phyloP scores from a whole-genome alignment of 805 yeast species.

The Zygoascus bituminiphila region DNA sequence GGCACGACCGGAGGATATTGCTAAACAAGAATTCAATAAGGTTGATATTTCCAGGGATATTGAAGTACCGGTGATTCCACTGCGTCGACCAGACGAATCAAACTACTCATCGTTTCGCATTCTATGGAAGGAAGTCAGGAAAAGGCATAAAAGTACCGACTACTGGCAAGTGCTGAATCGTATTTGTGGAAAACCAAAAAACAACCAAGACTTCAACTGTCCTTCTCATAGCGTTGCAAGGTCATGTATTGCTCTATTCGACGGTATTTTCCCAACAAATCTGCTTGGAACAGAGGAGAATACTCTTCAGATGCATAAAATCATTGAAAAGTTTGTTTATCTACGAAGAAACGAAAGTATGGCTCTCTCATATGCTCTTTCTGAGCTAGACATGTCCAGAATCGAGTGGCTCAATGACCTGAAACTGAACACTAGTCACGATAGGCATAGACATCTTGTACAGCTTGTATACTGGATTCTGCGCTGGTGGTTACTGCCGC shows the following conservation, averaged over 20 bases:
- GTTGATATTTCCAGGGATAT: neutral
- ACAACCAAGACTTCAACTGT: neutral
- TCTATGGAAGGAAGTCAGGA: neutral
- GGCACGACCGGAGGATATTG: neutral
- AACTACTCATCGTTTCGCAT: neutral
- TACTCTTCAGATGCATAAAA: slow-evolving; percentile 32
- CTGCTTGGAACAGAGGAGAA: slow-evolving; percentile 48
- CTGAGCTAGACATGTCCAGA: neutral
- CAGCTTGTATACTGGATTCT: slow-evolving; percentile 55
- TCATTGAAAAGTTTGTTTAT: slow-evolving; percentile 33
- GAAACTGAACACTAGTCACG: neutral
- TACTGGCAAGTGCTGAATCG: neutral
- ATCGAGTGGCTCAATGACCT: neutral
- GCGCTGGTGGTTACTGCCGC: slow-evolving; percentile 34
- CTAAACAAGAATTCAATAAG: neutral
- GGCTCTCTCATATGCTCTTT: slow-evolving; percentile 19
- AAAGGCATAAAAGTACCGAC: neutral
- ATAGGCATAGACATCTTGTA: neutral
- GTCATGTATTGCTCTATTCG: slow-evolving; percentile 27
- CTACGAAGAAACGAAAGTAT: slow-evolving; percentile 34
- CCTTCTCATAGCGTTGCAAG: neutral
- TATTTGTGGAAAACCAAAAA: neutral
- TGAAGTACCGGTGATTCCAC: neutral
- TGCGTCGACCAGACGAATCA: neutral
- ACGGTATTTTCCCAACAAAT: slow-evolving; percentile 42